Percentiles rank a stretch among this genome's conserved stretches.
Conservation (phyloP, 2,329 filamentous ascomycete species). For the Chaetomium olivaceum region DNA sequence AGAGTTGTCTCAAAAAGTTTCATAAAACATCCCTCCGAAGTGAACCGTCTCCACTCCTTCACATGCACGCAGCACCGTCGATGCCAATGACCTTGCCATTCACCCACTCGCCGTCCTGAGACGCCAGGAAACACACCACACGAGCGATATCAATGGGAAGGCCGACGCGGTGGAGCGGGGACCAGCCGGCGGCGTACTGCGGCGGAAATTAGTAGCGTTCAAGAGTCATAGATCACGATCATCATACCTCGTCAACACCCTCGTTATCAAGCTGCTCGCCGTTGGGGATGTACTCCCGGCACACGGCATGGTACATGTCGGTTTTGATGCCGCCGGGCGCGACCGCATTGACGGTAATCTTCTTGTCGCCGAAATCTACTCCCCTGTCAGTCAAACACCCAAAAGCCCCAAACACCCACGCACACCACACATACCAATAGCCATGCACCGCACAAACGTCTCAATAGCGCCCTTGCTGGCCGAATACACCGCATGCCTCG, state of each 20-base stretch:
- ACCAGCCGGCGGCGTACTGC: constrained; percentile 63
- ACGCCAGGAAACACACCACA: constrained; percentile 58
- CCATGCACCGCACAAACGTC: constrained; percentile 73
- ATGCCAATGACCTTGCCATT: constrained; percentile 47
- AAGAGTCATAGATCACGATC: background rate
- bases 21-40: background rate
- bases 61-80: constrained; percentile 40
- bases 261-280: constrained; percentile 58
- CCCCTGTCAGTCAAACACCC: background rate
- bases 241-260: constrained; percentile 53
- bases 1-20: background rate
- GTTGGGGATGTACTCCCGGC: constrained; percentile 61
- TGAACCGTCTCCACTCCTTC: constrained; percentile 13
- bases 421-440: constrained; percentile 56
- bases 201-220: background rate
- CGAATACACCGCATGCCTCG: constrained; percentile 72
- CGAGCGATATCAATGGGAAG: constrained; percentile 68
- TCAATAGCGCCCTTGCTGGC: constrained; percentile 76
- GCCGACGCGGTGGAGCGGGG: constrained; percentile 64
- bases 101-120: constrained; percentile 50
- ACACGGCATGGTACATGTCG: constrained; percentile 65
- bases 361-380: constrained; percentile 63
- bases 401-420: no score
- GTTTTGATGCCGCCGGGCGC: constrained; percentile 65
- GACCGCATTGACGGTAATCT: constrained; percentile 64